Base-by-base conservation (phyloP, 805 yeast species). In the Yarrowia divulgata region DNA sequence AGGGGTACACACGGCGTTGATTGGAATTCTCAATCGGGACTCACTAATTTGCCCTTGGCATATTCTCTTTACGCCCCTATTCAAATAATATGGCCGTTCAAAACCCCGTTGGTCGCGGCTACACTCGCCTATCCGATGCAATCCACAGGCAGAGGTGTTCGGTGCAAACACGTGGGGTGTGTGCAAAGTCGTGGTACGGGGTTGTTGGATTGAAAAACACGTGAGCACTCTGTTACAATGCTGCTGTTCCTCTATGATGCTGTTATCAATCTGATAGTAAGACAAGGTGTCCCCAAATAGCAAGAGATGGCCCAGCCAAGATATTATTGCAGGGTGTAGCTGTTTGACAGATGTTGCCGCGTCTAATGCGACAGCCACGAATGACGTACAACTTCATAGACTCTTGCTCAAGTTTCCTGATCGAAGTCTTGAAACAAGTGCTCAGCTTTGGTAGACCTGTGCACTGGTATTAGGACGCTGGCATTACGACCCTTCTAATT, bases 71-170 rank as follows among this genome's bases (percentile, higher is more conserved):
- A 49, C n/a, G 40, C 34, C 57, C 40, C 54, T 49, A 49, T 50
- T 50, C 42, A 50, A 34, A 50, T 50, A 50, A 50, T 50, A 50
- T 50, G 23, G 23, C 54, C 37, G 54, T 7, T 14, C 13, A 8
- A 32, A 4, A 5, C 39, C 39, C 42, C 57, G 40, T 12, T 16
- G n/a, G 35, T 50, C 57, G 57, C 57, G 57, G 57, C 57, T 35
- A 50, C 18, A 34, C 42, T 23, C 29, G 57, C 57, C 12, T 34
- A 50, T 50, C 35, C 57, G 57, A 50, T 50, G 57, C 57, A 50
- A 10, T 19, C 10, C n/a, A 9, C 2, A 12, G 32, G 23, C 49
- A 46, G 23, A 46, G 49, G 4, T 19, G 32, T 8, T 8, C 29
- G 34, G 12, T 19, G 13, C 8, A 19, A 7, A 16, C 18, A 16